Evolutionary conservation across 257 asterid species (phyloP), one percentile per base, ranked within the genome.

Genomic region (Solanum sejunctum): DNA sequence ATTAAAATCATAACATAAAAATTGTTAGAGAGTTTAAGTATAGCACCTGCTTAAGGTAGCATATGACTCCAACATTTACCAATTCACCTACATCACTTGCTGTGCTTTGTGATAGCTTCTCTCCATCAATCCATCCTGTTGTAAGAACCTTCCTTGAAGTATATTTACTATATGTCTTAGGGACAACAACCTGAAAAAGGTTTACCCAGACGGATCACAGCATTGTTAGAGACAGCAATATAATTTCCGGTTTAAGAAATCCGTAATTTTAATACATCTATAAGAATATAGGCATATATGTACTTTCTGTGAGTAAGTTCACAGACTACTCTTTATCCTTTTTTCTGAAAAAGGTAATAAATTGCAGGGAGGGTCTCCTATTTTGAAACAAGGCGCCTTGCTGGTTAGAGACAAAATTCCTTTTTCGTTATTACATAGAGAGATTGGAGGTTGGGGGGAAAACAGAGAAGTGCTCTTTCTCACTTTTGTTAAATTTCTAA

Each of bases 51-150:
- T 95, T 97, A 88, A 97, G 98, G 92, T 97, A 97, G 93, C 99
- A 97, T 93, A 97, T 97, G 78, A 97, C 99, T 88, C 99, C 99
- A 77, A 97, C 99, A 88, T 97, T 97, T 36, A 97, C 99, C 85
- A 97, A 90, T 66, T 93, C 97, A 64, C 99, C 99, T 80, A 97
- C 99, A 92, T 97, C 99, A 89, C 96, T 93, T 88, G 96, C 99
- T 64, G 98, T 94, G 90, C 99, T 97, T 92, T 97, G 99, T 64
- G 99, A 97, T 55, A 97, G 93, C 91, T 97, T 97, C 92, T 95
- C 99, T 79, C 99, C 99, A 0, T 97, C 98, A 85, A 97, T 87
- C 99, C 99, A 97, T 81, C 84, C 86, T 45, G 98, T 97, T 5
- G 99, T 97, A 83, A 97, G 98, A 86, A 97, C 99, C 89, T 92